Evolutionary conservation across 495 filamentous ascomycete species (phyloP).

Genomic region (Penicillium maclennaniae): DNA sequence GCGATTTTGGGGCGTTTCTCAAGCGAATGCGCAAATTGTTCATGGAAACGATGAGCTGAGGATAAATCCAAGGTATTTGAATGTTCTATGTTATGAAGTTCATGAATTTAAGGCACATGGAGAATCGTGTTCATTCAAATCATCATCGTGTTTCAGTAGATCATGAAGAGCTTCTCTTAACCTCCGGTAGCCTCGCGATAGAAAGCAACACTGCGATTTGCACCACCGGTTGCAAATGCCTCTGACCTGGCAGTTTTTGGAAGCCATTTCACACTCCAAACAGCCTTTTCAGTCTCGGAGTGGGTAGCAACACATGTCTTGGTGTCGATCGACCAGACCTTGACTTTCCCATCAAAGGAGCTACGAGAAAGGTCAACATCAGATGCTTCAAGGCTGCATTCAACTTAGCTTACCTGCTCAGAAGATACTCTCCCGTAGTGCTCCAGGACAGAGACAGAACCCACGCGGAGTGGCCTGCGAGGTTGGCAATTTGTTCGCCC

Average conservation of each 20-base stretch:
- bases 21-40: slow-evolving; percentile 94
- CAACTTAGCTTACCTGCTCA: slow-evolving; percentile 62
- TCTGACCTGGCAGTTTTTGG: slow-evolving; percentile 74
- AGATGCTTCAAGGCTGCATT: not conserved
- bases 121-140: slow-evolving; percentile 11
- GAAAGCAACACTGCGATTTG: slow-evolving; percentile 74
- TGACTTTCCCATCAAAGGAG: slow-evolving; percentile 85
- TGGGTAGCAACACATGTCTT: slow-evolving; percentile 88
- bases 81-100: slow-evolving; percentile 16
- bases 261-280: slow-evolving; percentile 89
- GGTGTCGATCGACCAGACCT: slow-evolving; percentile 87
- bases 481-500: slow-evolving; percentile 86
- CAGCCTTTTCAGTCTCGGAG: slow-evolving; percentile 76
- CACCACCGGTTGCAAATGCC: slow-evolving; percentile 82
- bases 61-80: not conserved
- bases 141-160: slow-evolving; percentile 9
- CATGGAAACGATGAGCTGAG: slow-evolving; percentile 52
- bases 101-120: slow-evolving; percentile 15
- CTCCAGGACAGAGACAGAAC: slow-evolving; percentile 89
- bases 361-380: slow-evolving; percentile 31
- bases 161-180: slow-evolving; percentile 22
- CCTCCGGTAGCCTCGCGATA: slow-evolving; percentile 87
- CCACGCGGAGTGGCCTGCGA: slow-evolving; percentile 78
- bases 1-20: slow-evolving; percentile 74
- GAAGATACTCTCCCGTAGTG: slow-evolving; percentile 85